A percentile compares a stretch with the other conserved stretches of the same genome.
phyloP scores from a whole-genome alignment of 148 eudicot genomes.

The Rheum nobile region DNA sequence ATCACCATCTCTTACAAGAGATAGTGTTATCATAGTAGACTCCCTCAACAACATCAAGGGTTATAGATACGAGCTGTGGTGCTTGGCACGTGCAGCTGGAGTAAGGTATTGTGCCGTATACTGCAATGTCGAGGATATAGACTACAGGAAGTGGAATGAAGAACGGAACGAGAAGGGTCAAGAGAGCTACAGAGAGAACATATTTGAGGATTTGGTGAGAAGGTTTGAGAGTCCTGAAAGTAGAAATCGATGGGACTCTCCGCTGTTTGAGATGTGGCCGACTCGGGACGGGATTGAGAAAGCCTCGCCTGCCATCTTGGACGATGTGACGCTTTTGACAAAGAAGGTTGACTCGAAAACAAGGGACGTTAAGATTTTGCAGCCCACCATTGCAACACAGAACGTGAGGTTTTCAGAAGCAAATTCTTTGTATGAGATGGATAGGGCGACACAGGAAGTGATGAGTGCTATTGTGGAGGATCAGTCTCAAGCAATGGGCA shows the following conservation, averaged over 20 bases:
- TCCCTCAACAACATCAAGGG: conserved; percentile 88
- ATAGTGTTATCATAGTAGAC: conserved; percentile 65
- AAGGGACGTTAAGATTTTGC: conserved; percentile 60
- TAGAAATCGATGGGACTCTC: too few species aligned
- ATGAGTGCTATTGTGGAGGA: conserved; percentile 65
- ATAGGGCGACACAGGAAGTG: conserved; percentile 79
- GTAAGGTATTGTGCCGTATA: too few species aligned
- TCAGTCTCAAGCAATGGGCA: conserved; percentile 63
- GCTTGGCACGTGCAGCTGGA: too few species aligned
- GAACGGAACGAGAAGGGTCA: too few species aligned
- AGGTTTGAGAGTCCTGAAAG: too few species aligned
- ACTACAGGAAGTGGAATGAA: too few species aligned
- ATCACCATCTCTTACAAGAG: conserved; percentile 69
- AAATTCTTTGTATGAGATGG: conserved; percentile 82
- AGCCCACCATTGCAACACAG: conserved; percentile 91
- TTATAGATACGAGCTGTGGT: too few species aligned
- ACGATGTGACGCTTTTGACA: conserved; percentile 60
- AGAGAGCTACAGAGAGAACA: too few species aligned
- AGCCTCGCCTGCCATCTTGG: conserved; percentile 41
- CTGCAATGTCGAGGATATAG: too few species aligned
- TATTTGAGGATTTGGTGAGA: too few species aligned
- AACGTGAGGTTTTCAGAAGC: conserved; percentile 43
- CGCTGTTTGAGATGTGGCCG: conserved; percentile 75
- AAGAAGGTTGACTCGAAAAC: conserved; percentile 77
- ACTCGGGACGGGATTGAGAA: conserved; percentile 44